Evolutionary conservation across 2,329 filamentous ascomycete species (phyloP), one percentile per base, ranked within the genome.

Genomic region (Xylaria polymorpha): DNA sequence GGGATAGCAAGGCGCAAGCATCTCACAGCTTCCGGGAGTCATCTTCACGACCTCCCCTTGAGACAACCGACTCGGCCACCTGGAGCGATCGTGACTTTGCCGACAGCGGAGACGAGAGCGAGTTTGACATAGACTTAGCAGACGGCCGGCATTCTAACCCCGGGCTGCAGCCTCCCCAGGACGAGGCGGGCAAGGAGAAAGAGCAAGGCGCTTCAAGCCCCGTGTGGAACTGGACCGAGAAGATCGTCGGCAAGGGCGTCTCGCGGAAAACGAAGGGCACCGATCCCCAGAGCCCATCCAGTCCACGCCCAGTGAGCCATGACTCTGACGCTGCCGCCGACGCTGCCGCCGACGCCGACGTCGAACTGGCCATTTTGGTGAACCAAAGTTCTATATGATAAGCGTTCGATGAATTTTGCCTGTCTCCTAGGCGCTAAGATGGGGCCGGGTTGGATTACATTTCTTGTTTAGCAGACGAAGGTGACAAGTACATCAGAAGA

Each of bases 11-110:
- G 46, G 67, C 68, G 15, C 68, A 74, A 32, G 67, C 70, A 29
- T 67, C 74, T 9, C 71, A 75, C 41, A 76, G 71, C 65, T 75
- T 67, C 29, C 68, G 65, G 14, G 73, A 76, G 39, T 72, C 71
- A 69, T 77, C 74, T 10, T 57, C 74, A 12, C 78, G 76, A 5
- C 74, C 74, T 35, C 73, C 69, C 22, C 71, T 75, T 39, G 77
- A 80, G 37, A 72, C 83, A 41, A 73, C 77, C 29, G 89, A 91
- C 73, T 90, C 87, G 3, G 82, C 86, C 63, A 85, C 84, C 4
- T 92, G 90, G 91, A 91, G 88, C 76, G 90, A 92, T 58, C 82
- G 85, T 12, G 89, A 91, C 76, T 90, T 88, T 82, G 82, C 82
- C 10, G 88, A 90, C 71, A 88, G 81, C 39, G 84, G 80, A 32